These are phyloP conservation scores for Neurospora hispaniola DNA, from an alignment of 495 filamentous ascomycete species.

Conservation along the genomic window DNA sequence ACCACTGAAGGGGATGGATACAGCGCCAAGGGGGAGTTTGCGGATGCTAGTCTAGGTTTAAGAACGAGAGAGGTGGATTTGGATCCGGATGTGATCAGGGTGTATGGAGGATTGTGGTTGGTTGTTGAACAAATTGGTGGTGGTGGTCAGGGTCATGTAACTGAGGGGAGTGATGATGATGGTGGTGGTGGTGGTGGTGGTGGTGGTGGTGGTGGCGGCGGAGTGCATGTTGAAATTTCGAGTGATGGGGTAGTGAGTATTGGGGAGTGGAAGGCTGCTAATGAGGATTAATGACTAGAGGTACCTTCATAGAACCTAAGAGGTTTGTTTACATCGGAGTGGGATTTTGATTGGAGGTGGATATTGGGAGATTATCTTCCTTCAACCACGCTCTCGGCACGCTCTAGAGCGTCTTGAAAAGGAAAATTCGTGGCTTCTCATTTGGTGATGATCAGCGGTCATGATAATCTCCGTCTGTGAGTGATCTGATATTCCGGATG, in stretches of 20 bases:
- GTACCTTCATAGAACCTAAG: background rate
- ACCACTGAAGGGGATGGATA: constrained; percentile 43
- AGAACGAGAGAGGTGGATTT: constrained; percentile 64
- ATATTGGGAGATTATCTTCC: background rate
- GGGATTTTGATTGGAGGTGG: background rate
- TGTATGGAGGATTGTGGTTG: constrained; percentile 53
- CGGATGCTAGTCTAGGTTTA: constrained; percentile 56
- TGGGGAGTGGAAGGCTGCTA: constrained; percentile 41
- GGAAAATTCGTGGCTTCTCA: background rate
- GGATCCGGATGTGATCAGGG: constrained; percentile 38
- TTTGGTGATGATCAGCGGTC: background rate
- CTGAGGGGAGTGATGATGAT: background rate
- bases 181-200: background rate
- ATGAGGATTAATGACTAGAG: constrained; percentile 17
- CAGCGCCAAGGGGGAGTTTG: constrained; percentile 45
- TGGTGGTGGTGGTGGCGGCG: constrained; percentile 9
- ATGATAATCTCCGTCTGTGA: background rate
- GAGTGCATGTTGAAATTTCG: constrained; percentile 59
- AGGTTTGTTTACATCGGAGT: background rate
- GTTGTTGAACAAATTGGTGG: constrained; percentile 64
- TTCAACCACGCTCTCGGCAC: background rate
- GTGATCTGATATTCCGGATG: background rate
- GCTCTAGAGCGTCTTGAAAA: background rate
- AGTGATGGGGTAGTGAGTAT: constrained; percentile 56
- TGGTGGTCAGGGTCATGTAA: background rate